Evolutionary conservation across 169 alveolate genomes (phyloP), one percentile per base, ranked within the genome.

Genomic region (Miamiensis avidus): DNA sequence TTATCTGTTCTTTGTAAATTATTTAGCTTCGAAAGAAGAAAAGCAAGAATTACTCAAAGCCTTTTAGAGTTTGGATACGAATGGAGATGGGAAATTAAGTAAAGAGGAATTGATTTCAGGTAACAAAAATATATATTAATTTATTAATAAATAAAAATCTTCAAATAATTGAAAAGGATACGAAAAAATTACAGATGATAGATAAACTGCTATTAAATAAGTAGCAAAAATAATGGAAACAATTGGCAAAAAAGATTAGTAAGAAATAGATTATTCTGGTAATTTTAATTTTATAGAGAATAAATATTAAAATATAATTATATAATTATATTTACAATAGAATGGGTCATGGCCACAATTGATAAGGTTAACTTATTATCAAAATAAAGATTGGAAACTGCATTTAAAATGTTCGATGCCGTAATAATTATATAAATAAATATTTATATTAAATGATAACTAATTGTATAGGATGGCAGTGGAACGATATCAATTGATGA

Each of bases 241-340:
- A 34, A 97, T 97, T 34, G 99, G 98, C 95, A 94, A 96, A 32
- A 99, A 98, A 89, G 95, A 94, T 65, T 97, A 96, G 88, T 99
- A 99, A n/a, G 95, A 91, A 74, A 97, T 98, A 34, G 99, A 98
- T 85, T 98, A 98, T 92, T 85, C 89, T 65, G 86, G 86, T 82
- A 0, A 49, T 49, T 49, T 49, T 49, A 11, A 20, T 11, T 49
- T 49, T 49, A 49, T 49, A 49, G 20, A 49, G 4, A 49, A 49
- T 49, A 11, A 11, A 49, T 49, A 49, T 49, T 11, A 11, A 49
- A 49, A 49, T 49, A 11, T 1, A 29, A 26, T 6, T 15, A 31
- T 0, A 31, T 32, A 31, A 34, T 4, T 28, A 4, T 73, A 72
- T 1, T 49, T 30, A 29, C 1, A 0, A 88, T 91, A 78, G 97